phyloP scores from a whole-genome alignment of 129 eudicot genomes.

The Escallonia rubra region DNA sequence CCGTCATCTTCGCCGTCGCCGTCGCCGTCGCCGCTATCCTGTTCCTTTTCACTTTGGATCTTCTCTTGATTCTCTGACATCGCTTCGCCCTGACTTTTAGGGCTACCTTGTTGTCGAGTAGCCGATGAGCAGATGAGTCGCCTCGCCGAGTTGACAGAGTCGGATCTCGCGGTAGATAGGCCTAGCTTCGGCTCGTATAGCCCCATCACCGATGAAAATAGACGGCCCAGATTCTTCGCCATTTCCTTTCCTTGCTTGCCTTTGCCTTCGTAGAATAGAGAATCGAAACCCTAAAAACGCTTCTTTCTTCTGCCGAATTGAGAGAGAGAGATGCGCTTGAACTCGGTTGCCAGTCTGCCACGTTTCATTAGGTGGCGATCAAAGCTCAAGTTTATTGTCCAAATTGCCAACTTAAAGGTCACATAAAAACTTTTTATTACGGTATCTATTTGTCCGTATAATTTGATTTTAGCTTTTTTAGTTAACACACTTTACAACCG shows the following conservation, averaged over 20 bases:
- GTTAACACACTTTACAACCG: no score
- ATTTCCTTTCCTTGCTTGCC: conserved; percentile 10
- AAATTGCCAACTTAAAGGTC: no score
- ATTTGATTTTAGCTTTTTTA: no score
- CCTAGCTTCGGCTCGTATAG: conserved; percentile 5
- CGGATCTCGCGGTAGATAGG: conserved; percentile 23
- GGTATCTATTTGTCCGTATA: no score
- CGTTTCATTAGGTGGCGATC: no score
- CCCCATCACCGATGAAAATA: conserved; percentile 32
- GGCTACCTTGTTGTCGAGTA: conserved; percentile 9
- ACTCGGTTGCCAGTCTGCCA: no score
- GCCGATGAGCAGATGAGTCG: conserved; percentile 45
- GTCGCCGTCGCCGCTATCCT: conserved; percentile 6
- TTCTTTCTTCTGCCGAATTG: no score
- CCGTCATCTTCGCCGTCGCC: conserved; percentile 32
- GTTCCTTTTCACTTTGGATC: conserved; percentile 8
- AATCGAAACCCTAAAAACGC: no score
- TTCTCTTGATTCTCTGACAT: conserved; percentile 4
- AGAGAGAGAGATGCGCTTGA: no score
- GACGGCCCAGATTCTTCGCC: conserved; percentile 52
- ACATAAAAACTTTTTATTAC: no score
- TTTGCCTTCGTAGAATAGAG: no score
- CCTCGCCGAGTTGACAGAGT: conserved; percentile 18
- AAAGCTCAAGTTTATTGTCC: no score
- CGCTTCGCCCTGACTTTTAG: conserved; percentile 14